Percentiles rank a stretch among this genome's conserved stretches.
phyloP scores from a whole-genome alignment of 345 rosid genomes.

The Mangifera indica region DNA sequence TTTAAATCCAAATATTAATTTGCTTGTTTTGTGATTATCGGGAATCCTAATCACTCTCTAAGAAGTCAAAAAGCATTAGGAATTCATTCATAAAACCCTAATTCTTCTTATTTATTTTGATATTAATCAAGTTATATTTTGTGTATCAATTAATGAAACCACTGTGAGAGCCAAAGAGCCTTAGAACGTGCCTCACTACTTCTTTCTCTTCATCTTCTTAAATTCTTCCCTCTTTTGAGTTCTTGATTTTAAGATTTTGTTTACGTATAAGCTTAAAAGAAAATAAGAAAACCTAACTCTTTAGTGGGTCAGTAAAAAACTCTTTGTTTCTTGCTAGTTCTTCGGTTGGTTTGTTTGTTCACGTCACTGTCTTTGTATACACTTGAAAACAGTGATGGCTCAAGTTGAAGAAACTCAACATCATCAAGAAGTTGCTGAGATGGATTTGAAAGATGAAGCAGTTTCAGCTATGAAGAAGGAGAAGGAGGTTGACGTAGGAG shows the following conservation, averaged over 20 bases:
- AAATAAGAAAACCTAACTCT: too few relatives aligned
- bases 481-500: neutral
- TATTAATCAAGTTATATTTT: neutral
- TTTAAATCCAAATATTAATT: neutral
- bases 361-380: too few relatives aligned
- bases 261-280: too few relatives aligned
- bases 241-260: too few relatives aligned
- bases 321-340: neutral
- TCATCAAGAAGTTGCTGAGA: neutral
- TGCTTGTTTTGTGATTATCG: neutral
- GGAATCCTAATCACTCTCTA: neutral
- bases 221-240: too few relatives aligned
- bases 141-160: neutral
- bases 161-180: conserved; percentile 3
- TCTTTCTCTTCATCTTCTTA: too few relatives aligned
- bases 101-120: neutral
- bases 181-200: conserved; percentile 3
- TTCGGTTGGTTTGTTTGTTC: too few relatives aligned
- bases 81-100: neutral
- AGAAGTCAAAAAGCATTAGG: neutral
- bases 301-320: neutral
- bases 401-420: neutral
- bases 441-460: neutral
- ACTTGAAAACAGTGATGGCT: too few relatives aligned
- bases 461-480: too few relatives aligned